Evolutionary conservation across 306 rosid genomes (phyloP).

Genomic region (Castanea sativa): DNA sequence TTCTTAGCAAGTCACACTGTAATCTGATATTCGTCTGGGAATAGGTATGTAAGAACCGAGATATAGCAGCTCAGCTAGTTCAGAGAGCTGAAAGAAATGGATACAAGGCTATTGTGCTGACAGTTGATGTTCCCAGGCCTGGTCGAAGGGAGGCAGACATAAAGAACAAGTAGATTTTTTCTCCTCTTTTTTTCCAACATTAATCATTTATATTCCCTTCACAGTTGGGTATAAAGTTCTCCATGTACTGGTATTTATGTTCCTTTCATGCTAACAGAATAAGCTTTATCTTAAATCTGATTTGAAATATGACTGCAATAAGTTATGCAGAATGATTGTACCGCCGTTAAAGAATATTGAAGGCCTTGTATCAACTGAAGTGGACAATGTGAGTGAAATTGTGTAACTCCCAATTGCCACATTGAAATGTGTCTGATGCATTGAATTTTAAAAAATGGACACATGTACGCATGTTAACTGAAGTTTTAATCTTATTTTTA

Average conservation of each 20-base stretch:
- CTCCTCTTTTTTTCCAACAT: background rate
- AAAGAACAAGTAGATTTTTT: conserved; percentile 40
- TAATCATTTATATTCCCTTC: background rate
- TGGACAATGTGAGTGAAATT: conserved; percentile 40
- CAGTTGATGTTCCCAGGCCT: conserved; percentile 49
- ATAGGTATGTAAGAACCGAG: conserved; percentile 53
- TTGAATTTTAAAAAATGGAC: no score
- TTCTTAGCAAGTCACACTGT: background rate
- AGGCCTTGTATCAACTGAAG: conserved; percentile 42
- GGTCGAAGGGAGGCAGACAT: conserved; percentile 75
- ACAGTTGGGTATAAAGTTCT: background rate
- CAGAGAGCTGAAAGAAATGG: conserved; percentile 58
- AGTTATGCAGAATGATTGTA: conserved; percentile 45
- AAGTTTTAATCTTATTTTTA: background rate
- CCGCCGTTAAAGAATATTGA: conserved; percentile 51
- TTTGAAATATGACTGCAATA: conserved; percentile 9
- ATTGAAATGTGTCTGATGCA: background rate
- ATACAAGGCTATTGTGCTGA: conserved; percentile 58
- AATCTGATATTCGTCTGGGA: background rate
- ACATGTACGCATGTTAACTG: no score
- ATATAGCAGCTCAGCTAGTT: conserved; percentile 42
- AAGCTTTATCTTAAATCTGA: background rate
- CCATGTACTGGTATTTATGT: no score
- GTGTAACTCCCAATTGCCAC: background rate
- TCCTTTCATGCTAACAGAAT: background rate